Base-by-base conservation (phyloP, 1,284 basidiomycete species). In the Ustilago crameri region DNA sequence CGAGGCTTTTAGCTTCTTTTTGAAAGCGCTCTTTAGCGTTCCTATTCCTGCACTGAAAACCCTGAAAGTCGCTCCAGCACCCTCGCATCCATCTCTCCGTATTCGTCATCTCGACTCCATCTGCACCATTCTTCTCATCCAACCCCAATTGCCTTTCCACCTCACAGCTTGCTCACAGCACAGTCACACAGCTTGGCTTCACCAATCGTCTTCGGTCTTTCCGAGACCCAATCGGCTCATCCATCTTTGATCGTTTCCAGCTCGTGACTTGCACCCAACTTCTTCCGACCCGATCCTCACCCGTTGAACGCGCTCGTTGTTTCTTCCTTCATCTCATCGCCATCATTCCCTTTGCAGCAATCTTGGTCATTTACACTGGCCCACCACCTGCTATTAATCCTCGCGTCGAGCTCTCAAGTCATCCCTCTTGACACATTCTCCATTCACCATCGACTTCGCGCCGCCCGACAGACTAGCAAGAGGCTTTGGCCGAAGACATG, bases 61-160 rank as follows among this genome's bases (percentile, higher is more conserved):
- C 35, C 35, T 37, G 35, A 34, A 59, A 51, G 56, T 66, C 63
- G 63, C 63, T 59, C 56, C 24, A 65, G 62, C 57, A 23, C 41
- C 30, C n/a, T 42, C 9, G 22, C 52, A 44, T 59, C 15, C 48
- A 30, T 22, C 48, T 27, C 40, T 55, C 32, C 41, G 23, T 52
- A 66, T 60, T 66, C 64, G 64, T 61, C 64, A 67, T 67, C 50
- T 57, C 37, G 41, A 26, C 54, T 47, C 10, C 15, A 41, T 50
- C 58, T 61, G 48, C 54, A 43, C 54, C 32, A 15, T 56, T 56
- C 42, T 14, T 51, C 23, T 38, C 3, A 23, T 18, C 18, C 10
- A 9, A 15, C 9, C 20, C 9, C 38, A 9, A 14, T 20, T 40
- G 20, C 9, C 41, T 22, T 20, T 23, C 41, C 18, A 9, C 20